A percentile compares a stretch with the other conserved stretches of the same genome.
phyloP scores from a whole-genome alignment of 371 early-diverging fungal genomes.

The Circinella umbellata region DNA sequence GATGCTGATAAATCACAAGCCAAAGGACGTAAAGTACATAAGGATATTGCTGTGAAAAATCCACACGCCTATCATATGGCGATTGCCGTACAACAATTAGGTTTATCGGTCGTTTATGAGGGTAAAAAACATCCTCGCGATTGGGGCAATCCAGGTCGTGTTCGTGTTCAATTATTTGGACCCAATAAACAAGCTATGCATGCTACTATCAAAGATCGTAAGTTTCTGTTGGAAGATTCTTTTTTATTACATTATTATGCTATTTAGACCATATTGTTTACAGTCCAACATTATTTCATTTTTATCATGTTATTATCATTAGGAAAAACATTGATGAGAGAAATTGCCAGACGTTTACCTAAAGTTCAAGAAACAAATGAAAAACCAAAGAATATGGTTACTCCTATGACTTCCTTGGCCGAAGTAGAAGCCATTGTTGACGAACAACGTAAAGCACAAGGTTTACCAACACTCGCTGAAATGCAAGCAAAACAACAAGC shows the following conservation, averaged over 20 bases:
- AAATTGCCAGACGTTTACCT: constrained; percentile 45
- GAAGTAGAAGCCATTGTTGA: constrained; percentile 49
- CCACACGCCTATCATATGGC: constrained; percentile 74
- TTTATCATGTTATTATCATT: neutral
- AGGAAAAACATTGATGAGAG: constrained; percentile 40
- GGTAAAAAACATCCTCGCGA: constrained; percentile 63
- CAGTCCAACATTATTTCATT: neutral
- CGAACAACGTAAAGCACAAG: constrained; percentile 54
- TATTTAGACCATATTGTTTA: too few species aligned
- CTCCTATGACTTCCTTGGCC: constrained; percentile 41
- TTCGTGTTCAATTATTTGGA: constrained; percentile 57
- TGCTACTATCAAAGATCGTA: constrained; percentile 4
- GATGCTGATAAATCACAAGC: constrained; percentile 55
- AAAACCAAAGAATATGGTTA: constrained; percentile 40
- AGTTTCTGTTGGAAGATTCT: neutral
- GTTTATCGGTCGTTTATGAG: constrained; percentile 65
- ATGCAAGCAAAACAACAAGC: constrained; percentile 27
- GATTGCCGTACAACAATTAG: constrained; percentile 60
- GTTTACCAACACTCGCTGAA: constrained; percentile 50
- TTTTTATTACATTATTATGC: too few species aligned
- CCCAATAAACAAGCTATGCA: constrained; percentile 14
- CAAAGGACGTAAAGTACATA: constrained; percentile 58
- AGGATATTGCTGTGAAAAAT: constrained; percentile 51
- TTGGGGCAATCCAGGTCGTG: constrained; percentile 67
- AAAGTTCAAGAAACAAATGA: constrained; percentile 37